These are phyloP conservation scores for Saturnispora serradocipensis DNA, from an alignment of 805 yeast species.

Conservation along the genomic window DNA sequence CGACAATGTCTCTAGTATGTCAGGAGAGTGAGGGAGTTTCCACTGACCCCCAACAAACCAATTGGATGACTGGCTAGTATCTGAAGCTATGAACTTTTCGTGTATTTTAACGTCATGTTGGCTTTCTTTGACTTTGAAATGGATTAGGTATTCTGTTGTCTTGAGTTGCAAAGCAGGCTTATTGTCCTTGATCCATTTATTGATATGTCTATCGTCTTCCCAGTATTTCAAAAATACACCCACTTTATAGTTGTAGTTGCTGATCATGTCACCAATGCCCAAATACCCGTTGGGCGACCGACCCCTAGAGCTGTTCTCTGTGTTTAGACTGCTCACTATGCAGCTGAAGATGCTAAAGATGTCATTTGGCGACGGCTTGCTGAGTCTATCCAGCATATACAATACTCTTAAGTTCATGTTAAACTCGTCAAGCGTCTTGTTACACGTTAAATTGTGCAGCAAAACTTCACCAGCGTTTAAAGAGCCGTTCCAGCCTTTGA, in stretches of 20 bases:
- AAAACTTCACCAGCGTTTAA: constrained; percentile 22
- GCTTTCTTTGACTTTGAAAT: constrained; percentile 26
- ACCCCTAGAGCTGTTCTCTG: background rate
- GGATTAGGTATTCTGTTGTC: constrained; percentile 22
- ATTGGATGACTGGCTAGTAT: background rate
- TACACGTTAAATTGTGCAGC: constrained; percentile 20
- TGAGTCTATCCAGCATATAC: constrained; percentile 26
- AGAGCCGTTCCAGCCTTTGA: constrained; percentile 15
- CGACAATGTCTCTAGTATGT: constrained; percentile 15
- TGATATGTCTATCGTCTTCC: constrained; percentile 25
- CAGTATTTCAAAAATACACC: constrained; percentile 27
- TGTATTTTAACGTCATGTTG: constrained; percentile 5
- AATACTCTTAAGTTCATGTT: constrained; percentile 27
- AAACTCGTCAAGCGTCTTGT: constrained; percentile 24
- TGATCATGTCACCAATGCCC: constrained; percentile 23
- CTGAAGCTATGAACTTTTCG: background rate
- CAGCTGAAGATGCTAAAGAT: constrained; percentile 25
- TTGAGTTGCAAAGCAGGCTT: constrained; percentile 12
- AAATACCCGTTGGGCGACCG: constrained; percentile 16
- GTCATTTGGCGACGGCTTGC: constrained; percentile 24
- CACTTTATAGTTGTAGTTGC: constrained; percentile 24
- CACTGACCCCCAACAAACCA: constrained; percentile 4
- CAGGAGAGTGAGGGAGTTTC: constrained; percentile 10
- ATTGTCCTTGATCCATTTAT: constrained; percentile 12
- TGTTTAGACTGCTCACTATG: constrained; percentile 19